phyloP scores from a whole-genome alignment of 371 early-diverging fungal species.

The Haplosporangium sp. region DNA sequence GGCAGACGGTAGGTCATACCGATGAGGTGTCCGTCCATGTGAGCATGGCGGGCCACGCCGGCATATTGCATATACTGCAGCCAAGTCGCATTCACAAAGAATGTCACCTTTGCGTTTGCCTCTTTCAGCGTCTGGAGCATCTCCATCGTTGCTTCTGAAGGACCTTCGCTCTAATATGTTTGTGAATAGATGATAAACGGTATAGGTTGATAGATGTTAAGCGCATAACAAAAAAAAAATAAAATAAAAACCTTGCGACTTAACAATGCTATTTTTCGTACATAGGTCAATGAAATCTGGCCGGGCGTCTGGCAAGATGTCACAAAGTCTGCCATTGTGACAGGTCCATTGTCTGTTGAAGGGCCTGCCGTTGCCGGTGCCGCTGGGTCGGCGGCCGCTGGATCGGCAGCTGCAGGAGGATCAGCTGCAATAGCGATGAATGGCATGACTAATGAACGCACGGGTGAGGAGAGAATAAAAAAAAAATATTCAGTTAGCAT shows the following conservation, averaged over 20 bases:
- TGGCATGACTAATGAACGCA: conserved; percentile 23
- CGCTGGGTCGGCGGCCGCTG: not conserved
- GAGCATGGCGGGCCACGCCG: conserved; percentile 61
- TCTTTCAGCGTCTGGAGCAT: conserved; percentile 64
- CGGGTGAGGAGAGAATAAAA: no score
- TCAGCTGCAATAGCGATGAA: conserved; percentile 23
- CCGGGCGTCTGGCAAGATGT: conserved; percentile 60
- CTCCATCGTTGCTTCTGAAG: conserved; percentile 49
- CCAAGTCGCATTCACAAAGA: conserved; percentile 71
- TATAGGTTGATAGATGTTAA: no score
- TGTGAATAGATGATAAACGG: no score
- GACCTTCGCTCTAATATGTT: conserved; percentile 27
- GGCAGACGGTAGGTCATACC: conserved; percentile 66
- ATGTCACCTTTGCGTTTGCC: conserved; percentile 64
- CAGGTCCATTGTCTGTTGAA: conserved; percentile 21
- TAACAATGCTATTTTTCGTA: conserved; percentile 24
- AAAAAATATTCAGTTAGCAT: no score
- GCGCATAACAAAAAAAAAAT: no score
- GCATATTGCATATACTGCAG: conserved; percentile 61
- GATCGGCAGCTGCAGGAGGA: not conserved
- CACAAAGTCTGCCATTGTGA: conserved; percentile 42
- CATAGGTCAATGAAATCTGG: conserved; percentile 65
- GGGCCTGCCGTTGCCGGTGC: conserved; percentile 20
- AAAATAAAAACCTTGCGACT: no score
- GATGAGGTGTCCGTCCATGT: conserved; percentile 67